These are phyloP conservation scores for Hyphodiscus sp. DNA, from an alignment of 2,329 filamentous ascomycete genomes.

Conservation along the genomic window DNA sequence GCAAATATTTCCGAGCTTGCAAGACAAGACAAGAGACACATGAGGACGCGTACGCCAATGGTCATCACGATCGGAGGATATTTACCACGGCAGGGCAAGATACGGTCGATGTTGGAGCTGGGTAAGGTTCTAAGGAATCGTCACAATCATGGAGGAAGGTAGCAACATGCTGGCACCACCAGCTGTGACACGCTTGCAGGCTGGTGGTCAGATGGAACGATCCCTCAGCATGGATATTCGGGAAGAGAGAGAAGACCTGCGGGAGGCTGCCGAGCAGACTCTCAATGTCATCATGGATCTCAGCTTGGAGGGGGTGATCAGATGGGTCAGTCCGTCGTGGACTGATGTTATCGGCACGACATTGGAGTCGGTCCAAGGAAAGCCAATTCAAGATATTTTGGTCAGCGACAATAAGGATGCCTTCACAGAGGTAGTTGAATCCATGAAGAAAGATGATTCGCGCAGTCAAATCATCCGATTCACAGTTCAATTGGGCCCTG, in stretches of 20 bases:
- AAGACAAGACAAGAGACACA: conserved; percentile 10
- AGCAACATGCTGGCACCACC: conserved; percentile 28
- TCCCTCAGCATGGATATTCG: conserved; percentile 83
- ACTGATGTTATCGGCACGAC: conserved; percentile 81
- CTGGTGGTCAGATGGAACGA: conserved; percentile 45
- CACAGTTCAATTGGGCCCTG: conserved; percentile 60
- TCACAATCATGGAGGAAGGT: conserved; percentile 20
- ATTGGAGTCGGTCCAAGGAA: conserved; percentile 66
- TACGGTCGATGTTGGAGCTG: conserved; percentile 24
- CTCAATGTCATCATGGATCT: conserved; percentile 95
- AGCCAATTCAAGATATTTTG: conserved; percentile 73
- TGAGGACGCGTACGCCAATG: conserved; percentile 19
- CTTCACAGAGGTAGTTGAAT: conserved; percentile 78
- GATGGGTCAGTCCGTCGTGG: conserved; percentile 97
- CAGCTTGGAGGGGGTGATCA: conserved; percentile 80
- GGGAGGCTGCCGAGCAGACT: conserved; percentile 92
- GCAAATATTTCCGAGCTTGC: conserved; percentile 11
- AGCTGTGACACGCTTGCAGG: conserved; percentile 25
- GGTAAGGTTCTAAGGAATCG: conserved; percentile 21
- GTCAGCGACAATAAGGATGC: conserved; percentile 69
- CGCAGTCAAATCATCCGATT: conserved; percentile 87
- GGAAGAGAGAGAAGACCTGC: conserved; percentile 87
- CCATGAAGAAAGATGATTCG: conserved; percentile 88
- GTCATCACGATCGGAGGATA: conserved; percentile 2
- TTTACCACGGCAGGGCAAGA: conserved; percentile 5